Base-by-base conservation (phyloP, 768 basidiomycete genomes). In the Tremella yokohamensis region DNA sequence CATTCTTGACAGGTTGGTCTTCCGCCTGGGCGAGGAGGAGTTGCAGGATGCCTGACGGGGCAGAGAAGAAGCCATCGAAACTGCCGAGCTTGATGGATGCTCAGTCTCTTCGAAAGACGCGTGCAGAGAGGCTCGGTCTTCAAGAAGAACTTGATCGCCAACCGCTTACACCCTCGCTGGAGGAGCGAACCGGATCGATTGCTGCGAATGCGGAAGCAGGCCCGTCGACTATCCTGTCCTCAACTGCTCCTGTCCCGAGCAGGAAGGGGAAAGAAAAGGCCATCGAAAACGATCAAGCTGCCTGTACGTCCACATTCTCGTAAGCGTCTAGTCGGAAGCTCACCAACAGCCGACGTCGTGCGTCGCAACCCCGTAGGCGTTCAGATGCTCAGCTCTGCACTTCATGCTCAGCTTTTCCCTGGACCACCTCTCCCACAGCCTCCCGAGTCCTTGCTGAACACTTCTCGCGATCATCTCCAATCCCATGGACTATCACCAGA, bases 331-430 rank as follows among this genome's bases (percentile, higher is more conserved):
- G 61, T 11, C 6, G 4, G 29, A 34, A 4, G 29, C 29, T 34
- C 29, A 52, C 19, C 29, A 11, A 6, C 29, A 34, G 29, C 29
- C 29, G 29, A 34, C 6, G 29, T 11, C n/a, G 40, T 68, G 1
- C 68, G 74, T 0, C 83, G 90, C 54, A 97, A 96, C 71, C 84
- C 87, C 60, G 81, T 91, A 40, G 93, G 93, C n/a, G 92, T 97
- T 7, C 93, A 98, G 72, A 84, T 96, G 55, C 84, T 98, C 53
- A 88, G 91, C 15, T 83, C 84, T 8, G 79, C 80, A n/a, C 78
- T 96, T 7, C 91, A 92, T 74, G 73, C 79, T 3, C 93, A 96
- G 69, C 82, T 94, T 57, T 96, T 97, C 76, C 76, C 77, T 3
- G 68, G 66, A 8, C 39, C 60, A 20, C 39, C 73, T 2, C 85